Evolutionary conservation across 1,284 basidiomycete species (phyloP).

Genomic region (Fomitopsis palustris): DNA sequence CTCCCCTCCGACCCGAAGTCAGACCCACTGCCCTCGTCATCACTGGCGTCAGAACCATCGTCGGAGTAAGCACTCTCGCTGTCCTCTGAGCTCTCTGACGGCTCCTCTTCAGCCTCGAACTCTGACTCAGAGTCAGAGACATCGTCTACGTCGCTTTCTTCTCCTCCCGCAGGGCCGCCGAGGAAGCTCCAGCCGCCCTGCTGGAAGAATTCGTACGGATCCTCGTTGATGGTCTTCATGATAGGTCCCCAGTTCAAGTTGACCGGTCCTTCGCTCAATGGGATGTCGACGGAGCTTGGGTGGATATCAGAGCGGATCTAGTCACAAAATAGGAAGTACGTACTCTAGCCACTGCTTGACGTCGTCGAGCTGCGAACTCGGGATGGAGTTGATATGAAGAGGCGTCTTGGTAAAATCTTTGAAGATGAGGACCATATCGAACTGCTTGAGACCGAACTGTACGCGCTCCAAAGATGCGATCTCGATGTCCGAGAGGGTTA

Average conservation of each 20-base stretch:
- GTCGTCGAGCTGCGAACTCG: slow-evolving; percentile 86
- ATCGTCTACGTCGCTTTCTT: slow-evolving; percentile 70
- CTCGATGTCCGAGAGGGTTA: slow-evolving; percentile 93
- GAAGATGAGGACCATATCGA: slow-evolving; percentile 96
- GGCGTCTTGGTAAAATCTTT: slow-evolving; percentile 93
- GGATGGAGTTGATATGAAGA: slow-evolving; percentile 94
- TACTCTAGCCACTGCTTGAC: slow-evolving; percentile 99
- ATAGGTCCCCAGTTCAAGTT: slow-evolving; percentile 98
- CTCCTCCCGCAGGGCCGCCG: slow-evolving; percentile 63
- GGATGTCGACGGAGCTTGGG: slow-evolving; percentile 89
- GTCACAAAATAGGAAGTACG: slow-evolving; percentile 31
- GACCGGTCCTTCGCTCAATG: slow-evolving; percentile 94
- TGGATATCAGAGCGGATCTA: slow-evolving; percentile 6
- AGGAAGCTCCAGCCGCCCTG: slow-evolving; percentile 96
- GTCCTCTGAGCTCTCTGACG: slow-evolving; percentile 38
- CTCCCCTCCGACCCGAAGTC: slow-evolving; percentile 70
- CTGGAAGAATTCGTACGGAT: slow-evolving; percentile 94
- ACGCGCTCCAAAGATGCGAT: slow-evolving; percentile 97
- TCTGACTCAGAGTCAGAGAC: slow-evolving; percentile 77
- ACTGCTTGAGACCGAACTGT: slow-evolving; percentile 95
- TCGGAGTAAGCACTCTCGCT: slow-evolving; percentile 49
- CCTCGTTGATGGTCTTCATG: slow-evolving; percentile 97
- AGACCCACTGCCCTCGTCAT: slow-evolving; percentile 61
- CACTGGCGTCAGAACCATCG: slow-evolving; percentile 61
- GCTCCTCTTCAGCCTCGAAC: slow-evolving; percentile 70